These are phyloP conservation scores for Hylodesmum podocarpum DNA, from an alignment of 306 rosid species.

Conservation along the genomic window DNA sequence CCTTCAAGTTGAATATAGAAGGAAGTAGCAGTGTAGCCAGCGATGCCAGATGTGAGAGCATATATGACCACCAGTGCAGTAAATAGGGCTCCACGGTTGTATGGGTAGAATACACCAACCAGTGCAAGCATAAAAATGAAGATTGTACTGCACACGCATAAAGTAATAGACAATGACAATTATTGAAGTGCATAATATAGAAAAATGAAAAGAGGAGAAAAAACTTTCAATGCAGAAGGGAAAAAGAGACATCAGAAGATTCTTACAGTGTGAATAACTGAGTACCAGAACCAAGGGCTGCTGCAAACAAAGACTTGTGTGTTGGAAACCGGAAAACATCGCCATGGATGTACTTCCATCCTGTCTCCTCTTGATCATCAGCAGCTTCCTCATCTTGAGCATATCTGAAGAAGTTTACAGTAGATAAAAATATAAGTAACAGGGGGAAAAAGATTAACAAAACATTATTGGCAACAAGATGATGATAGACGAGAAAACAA, in stretches of 20 bases:
- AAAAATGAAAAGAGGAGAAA: background rate
- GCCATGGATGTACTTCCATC: conserved; percentile 98
- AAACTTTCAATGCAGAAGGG: background rate
- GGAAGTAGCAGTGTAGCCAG: conserved; percentile 88
- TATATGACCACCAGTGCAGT: conserved; percentile 93
- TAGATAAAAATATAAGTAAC: conserved; percentile 16
- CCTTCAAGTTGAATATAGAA: conserved; percentile 97
- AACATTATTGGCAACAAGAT: background rate
- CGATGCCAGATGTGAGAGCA: conserved; percentile 96
- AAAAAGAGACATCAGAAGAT: conserved; percentile 15
- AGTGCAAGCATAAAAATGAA: conserved; percentile 92
- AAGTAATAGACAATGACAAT: conserved; percentile 12
- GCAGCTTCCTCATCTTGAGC: conserved; percentile 99
- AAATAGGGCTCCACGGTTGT: conserved; percentile 94
- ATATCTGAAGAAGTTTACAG: conserved; percentile 49
- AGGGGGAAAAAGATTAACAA: background rate
- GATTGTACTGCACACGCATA: conserved; percentile 67
- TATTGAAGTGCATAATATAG: conserved; percentile 1
- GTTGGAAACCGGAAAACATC: conserved; percentile 95
- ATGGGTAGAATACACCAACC: conserved; percentile 95
- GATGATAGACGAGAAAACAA: conserved; percentile 16
- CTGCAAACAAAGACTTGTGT: conserved; percentile 81
- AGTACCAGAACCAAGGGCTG: conserved; percentile 94
- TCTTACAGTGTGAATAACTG: conserved; percentile 92
- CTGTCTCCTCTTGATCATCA: conserved; percentile 98